Evolutionary conservation across 1,139 yeast genomes (phyloP).

Genomic region (Eremothecium sinecaudum): DNA sequence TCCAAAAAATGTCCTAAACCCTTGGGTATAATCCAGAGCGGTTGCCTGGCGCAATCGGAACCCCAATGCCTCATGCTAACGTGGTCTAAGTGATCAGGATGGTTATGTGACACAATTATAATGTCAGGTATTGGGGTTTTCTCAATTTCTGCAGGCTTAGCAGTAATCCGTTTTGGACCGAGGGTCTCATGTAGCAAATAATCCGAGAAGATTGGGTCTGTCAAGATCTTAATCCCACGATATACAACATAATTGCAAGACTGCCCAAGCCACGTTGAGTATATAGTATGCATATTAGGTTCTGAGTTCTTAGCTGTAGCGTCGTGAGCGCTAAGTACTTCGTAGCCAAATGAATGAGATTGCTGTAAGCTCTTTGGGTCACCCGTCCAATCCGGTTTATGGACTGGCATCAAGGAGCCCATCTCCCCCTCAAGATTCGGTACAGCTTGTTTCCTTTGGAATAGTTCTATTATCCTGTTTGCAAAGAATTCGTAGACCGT

Average conservation of each 20-base stretch:
- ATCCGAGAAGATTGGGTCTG: slow-evolving; percentile 77
- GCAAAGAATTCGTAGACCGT: slow-evolving; percentile 76
- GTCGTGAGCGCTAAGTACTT: not conserved
- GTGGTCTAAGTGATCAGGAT: slow-evolving; percentile 85
- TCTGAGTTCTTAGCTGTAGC: not conserved
- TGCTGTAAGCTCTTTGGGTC: slow-evolving; percentile 7
- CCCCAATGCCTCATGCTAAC: slow-evolving; percentile 51
- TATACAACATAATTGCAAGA: slow-evolving; percentile 72
- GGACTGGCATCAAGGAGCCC: slow-evolving; percentile 47
- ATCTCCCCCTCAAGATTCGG: slow-evolving; percentile 42
- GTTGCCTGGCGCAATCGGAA: slow-evolving; percentile 32
- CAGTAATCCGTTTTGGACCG: slow-evolving; percentile 77
- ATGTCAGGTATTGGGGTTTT: slow-evolving; percentile 62
- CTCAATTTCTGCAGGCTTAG: slow-evolving; percentile 55
- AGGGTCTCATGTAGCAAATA: slow-evolving; percentile 51
- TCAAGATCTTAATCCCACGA: slow-evolving; percentile 61
- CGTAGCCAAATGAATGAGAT: not conserved
- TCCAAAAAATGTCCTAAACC: slow-evolving; percentile 60
- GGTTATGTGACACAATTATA: slow-evolving; percentile 82
- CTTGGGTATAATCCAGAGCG: slow-evolving; percentile 73
- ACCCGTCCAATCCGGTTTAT: slow-evolving; percentile 38
- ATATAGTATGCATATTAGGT: slow-evolving; percentile 12
- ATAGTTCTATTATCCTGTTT: slow-evolving; percentile 60
- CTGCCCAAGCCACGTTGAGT: slow-evolving; percentile 87
- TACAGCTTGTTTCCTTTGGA: slow-evolving; percentile 63